A percentile compares a stretch with the other conserved stretches of the same genome.
These are phyloP conservation scores for Termitomyces sp. DNA, from an alignment of 768 basidiomycete genomes.

Conservation along the genomic window DNA sequence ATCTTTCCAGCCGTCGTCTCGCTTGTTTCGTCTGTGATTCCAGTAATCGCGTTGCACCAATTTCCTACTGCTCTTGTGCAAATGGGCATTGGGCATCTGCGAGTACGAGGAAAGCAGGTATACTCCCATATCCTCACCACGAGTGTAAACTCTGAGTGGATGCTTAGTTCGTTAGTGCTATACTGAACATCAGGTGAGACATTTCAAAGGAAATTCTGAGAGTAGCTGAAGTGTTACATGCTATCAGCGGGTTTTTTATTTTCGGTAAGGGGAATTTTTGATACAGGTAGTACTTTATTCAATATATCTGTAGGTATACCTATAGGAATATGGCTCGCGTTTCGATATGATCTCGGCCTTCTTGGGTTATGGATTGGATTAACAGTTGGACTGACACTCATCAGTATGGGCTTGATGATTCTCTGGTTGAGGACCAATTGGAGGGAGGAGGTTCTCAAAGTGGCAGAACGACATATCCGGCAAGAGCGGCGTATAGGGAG, in stretches of 20 bases:
- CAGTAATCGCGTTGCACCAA: constrained; percentile 74
- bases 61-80: constrained; percentile 74
- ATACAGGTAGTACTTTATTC: neutral
- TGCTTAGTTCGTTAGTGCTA: constrained; percentile 58
- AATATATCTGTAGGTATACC: neutral
- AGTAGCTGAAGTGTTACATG: neutral
- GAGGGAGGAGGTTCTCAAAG: constrained; percentile 5
- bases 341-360: constrained; percentile 4
- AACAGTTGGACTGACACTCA: constrained; percentile 3
- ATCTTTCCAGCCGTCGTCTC: constrained; percentile 40
- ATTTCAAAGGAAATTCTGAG: neutral
- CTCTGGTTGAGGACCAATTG: constrained; percentile 10
- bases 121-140: constrained; percentile 6
- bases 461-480: no score
- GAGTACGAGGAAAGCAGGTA: constrained; percentile 78
- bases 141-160: neutral
- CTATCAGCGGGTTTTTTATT: neutral
- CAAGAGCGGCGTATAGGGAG: no score
- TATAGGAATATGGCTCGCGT: constrained; percentile 5
- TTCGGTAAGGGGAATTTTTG: neutral
- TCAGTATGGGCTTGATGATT: neutral
- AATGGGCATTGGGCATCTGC: constrained; percentile 70
- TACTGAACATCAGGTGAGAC: constrained; percentile 67
- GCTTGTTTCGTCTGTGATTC: constrained; percentile 65
- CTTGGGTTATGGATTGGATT: constrained; percentile 10